phyloP scores from a whole-genome alignment of 129 eudicot species.

The Dittrichia graveolens region DNA sequence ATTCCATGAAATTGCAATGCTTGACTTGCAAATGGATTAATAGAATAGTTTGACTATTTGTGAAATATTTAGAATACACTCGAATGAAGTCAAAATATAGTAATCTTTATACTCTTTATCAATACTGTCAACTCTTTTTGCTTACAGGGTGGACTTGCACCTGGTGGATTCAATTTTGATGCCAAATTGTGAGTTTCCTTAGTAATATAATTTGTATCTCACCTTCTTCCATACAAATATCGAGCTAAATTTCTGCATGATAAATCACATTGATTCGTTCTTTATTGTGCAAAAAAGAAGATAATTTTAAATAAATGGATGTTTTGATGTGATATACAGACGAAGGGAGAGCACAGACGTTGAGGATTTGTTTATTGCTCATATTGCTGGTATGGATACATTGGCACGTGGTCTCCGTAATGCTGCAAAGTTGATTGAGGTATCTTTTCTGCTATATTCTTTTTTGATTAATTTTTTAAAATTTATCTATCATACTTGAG shows the following conservation, averaged over 20 bases:
- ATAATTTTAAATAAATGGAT: conserved; percentile 1
- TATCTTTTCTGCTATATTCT: not conserved
- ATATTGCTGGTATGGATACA: conserved; percentile 95
- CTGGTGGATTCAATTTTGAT: conserved; percentile 98
- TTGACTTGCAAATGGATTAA: not conserved
- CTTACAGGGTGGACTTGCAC: conserved; percentile 90
- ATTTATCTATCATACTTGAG: not conserved
- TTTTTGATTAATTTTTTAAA: not conserved
- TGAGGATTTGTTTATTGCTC: conserved; percentile 93
- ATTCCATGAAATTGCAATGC: not conserved
- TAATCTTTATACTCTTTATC: not conserved
- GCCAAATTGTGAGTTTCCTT: conserved; percentile 85
- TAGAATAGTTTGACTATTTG: not conserved
- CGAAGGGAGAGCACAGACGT: conserved; percentile 99
- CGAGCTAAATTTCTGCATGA: not conserved
- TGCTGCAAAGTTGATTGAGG: conserved; percentile 87
- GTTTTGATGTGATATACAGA: conserved; percentile 41
- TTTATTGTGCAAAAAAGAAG: not conserved
- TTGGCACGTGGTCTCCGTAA: conserved; percentile 92
- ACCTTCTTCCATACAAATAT: not conserved
- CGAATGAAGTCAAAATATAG: not conserved
- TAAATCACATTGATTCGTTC: not conserved
- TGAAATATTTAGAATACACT: conserved; percentile 5
- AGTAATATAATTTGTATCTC: not conserved
- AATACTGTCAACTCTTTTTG: not conserved